Base-by-base conservation (phyloP, 202 grass and related monocot species). In the Panicum virgatum region DNA sequence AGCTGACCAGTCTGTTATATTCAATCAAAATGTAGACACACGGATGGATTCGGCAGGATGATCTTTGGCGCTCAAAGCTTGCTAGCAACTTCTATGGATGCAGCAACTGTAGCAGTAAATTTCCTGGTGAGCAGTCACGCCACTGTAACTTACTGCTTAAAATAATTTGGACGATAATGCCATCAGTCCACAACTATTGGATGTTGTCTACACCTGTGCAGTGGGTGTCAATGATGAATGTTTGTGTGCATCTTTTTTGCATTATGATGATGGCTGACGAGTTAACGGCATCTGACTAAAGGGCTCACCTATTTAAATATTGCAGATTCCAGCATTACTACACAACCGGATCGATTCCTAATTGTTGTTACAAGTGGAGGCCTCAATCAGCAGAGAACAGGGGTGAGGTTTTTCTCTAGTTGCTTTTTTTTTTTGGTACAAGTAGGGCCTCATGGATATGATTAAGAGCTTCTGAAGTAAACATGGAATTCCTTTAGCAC, bases 321-420 rank as follows among this genome's bases (percentile, higher is more conserved):
- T 29, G 73, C 83, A 96, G 93, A 88, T 88, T 84, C 86, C 30
- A 85, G 53, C 68, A 39, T 85, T 63, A 80, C 69, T 26, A 89
- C 90, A n/a, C 53, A 80, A 29, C 80, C 69, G 46, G 75, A 92
- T 78, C 78, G 89, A 66, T 90, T 84, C 70, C 84, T 94, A 74
- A 86, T 92, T 84, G 78, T 94, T 61, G 75, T 87, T 73, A 94
- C 89, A 80, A 94, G 87, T 86, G 89, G 92, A 62, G 92, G 92
- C 37, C 77, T 94, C 62, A 94, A 94, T 75, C 89, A 94, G 80
- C 92, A 94, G 75, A 90, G 92, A 92, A 94, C 89, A 70, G 92
- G 92, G 83, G 92, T 94, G 75, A 92, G 78, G 29, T 64, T 45
- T 84, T 47, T 75, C 44, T 39, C 58, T 75, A 53, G 60, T 18